Base-by-base conservation (phyloP, 768 basidiomycete species). In the Russula brevipes region DNA sequence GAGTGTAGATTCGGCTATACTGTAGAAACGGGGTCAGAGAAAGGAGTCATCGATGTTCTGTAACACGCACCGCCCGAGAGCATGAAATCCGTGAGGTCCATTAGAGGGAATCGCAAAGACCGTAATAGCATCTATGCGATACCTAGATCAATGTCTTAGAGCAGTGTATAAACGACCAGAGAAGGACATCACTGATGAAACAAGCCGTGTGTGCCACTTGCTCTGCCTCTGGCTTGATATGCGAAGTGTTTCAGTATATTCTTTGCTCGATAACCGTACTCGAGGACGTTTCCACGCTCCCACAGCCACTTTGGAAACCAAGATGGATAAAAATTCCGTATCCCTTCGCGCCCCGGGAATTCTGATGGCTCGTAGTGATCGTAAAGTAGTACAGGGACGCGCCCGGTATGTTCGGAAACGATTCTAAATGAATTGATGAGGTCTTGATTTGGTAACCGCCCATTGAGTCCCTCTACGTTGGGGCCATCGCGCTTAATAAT, bases 11-110 rank as follows among this genome's bases (percentile, higher is more conserved):
- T 99, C 97, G 42, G 94, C 71, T 50, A 88, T 81, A 49, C 94
- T 95, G 63, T 31, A 31, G 4, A 41, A 9, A 33, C 11, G 11
- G 8, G 39, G 35, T 24, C 44, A 47, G 19, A 42, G 35, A 42
- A 55, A 33, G 56, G 8, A 3, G 17, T 19, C 9, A 24, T 12
- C 4, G 36, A 51, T 33, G 16, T 42, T 41, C 12, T 51, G 10
- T 7, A 10, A 14, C 35, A 74, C 85, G 70, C 58, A 93, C 94
- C 86, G 83, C 70, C 97, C 96, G 36, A 99, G 79, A 2, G 92
- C 84, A 76, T 94, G 87, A 73, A 98, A 99, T 0, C 97, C 97
- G 73, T 99, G 94, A 8, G 97, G 97, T 7, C 96, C 94, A 6
- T 79, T 74, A 1, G 95, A 89, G 17, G 95, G 94, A 6, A 92